phyloP scores from a whole-genome alignment of 2,329 filamentous ascomycete species.

The Alternaria rosae region DNA sequence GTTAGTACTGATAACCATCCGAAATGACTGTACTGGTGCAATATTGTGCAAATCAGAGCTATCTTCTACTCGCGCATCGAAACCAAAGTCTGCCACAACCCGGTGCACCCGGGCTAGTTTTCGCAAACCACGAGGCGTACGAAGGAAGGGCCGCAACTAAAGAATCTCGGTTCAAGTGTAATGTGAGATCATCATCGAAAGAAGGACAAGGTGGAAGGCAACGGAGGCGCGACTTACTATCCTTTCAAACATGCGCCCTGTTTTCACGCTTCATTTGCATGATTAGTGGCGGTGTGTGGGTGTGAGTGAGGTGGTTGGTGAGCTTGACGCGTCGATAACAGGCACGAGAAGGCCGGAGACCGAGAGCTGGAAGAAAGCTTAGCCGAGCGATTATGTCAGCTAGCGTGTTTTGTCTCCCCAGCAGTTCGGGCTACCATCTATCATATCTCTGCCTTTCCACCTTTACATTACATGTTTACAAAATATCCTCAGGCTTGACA shows the following conservation, averaged over 20 bases:
- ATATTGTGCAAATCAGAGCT: slow-evolving; percentile 17
- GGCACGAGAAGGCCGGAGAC: not conserved
- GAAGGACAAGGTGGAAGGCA: not conserved
- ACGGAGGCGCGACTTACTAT: slow-evolving; percentile 1
- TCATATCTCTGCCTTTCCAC: not conserved
- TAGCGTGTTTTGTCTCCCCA: not conserved
- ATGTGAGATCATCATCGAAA: slow-evolving; percentile 17
- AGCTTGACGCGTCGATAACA: not conserved
- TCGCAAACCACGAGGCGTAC: slow-evolving; percentile 15
- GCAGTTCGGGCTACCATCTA: not conserved
- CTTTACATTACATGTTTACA: slow-evolving; percentile 12
- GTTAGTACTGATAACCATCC: not conserved
- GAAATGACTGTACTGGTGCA: not conserved
- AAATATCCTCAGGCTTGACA: slow-evolving; percentile 39
- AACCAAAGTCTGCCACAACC: not conserved
- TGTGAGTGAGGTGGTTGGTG: not conserved
- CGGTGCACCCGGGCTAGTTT: slow-evolving; percentile 14
- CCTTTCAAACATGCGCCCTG: not conserved
- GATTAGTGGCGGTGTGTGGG: not conserved
- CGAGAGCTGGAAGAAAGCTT: not conserved
- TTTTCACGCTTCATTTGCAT: not conserved
- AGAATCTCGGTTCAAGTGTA: slow-evolving; percentile 26
- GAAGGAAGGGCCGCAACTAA: not conserved
- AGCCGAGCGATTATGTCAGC: slow-evolving; percentile 11
- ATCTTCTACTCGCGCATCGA: slow-evolving; percentile 26